Evolutionary conservation across 2,329 filamentous ascomycete genomes (phyloP).

Genomic region (Fusarium sp.): DNA sequence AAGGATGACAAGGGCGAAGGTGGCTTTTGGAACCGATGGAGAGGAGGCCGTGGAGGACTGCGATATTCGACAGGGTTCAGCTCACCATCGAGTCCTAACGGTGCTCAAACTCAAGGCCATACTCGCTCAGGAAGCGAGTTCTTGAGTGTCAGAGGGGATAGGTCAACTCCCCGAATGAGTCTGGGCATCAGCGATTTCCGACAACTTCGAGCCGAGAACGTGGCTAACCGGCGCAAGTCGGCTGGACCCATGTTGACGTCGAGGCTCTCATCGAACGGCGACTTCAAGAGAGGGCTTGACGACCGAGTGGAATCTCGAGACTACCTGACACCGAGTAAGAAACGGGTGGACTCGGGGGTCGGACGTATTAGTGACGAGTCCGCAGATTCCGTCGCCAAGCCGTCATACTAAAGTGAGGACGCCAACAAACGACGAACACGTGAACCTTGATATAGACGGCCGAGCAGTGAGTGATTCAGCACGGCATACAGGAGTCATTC

Average conservation of each 20-base stretch:
- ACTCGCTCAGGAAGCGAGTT: slow-evolving; percentile 44
- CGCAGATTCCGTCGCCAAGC: slow-evolving; percentile 26
- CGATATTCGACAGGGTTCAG: slow-evolving; percentile 45
- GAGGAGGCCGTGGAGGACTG: slow-evolving; percentile 52
- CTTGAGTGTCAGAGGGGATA: slow-evolving; percentile 49
- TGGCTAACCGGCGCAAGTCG: slow-evolving; percentile 46
- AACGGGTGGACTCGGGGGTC: slow-evolving; percentile 50
- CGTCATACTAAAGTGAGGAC: slow-evolving; percentile 1
- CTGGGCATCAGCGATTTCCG: slow-evolving; percentile 46
- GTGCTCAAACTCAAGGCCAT: slow-evolving; percentile 48
- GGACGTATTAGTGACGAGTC: slow-evolving; percentile 48
- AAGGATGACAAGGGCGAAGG: slow-evolving; percentile 56
- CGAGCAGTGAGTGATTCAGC: slow-evolving; percentile 22
- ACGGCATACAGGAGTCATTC: slow-evolving; percentile 11
- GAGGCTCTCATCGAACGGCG: slow-evolving; percentile 34
- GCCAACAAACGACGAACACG: slow-evolving; percentile 9
- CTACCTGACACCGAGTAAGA: slow-evolving; percentile 41
- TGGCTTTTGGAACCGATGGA: slow-evolving; percentile 70
- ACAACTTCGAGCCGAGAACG: slow-evolving; percentile 41
- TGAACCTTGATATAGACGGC: slow-evolving; percentile 13
- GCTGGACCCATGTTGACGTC: slow-evolving; percentile 40
- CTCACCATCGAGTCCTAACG: slow-evolving; percentile 33
- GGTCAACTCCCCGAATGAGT: slow-evolving; percentile 46
- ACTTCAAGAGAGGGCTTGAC: slow-evolving; percentile 35
- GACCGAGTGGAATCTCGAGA: slow-evolving; percentile 30